These are phyloP conservation scores for Davidsoniella virescens DNA, from an alignment of 2,329 filamentous ascomycete genomes.

Conservation along the genomic window DNA sequence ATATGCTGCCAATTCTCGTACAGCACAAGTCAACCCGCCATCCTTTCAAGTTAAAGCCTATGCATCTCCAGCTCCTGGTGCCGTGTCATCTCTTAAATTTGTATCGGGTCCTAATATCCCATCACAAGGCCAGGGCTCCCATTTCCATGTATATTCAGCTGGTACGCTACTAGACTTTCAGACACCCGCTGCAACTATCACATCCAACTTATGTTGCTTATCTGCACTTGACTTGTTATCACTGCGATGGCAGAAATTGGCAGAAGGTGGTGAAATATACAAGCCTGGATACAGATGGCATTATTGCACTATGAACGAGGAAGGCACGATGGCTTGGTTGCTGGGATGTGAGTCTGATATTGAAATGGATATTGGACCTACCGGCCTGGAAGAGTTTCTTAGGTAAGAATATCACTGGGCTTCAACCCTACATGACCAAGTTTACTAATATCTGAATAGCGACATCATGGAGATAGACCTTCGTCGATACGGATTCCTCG, in stretches of 20 bases:
- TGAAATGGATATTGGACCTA: constrained; percentile 47
- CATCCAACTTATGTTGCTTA: constrained; percentile 73
- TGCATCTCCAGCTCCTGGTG: constrained; percentile 70
- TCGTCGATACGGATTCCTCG: constrained; percentile 76
- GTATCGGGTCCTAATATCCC: constrained; percentile 74
- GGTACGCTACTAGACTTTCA: constrained; percentile 87
- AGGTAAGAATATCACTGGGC: constrained; percentile 25
- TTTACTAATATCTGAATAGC: constrained; percentile 24
- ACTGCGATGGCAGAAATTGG: constrained; percentile 85
- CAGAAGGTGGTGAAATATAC: constrained; percentile 88
- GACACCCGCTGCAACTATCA: constrained; percentile 77
- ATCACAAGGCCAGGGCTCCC: constrained; percentile 74
- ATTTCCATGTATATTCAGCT: constrained; percentile 91
- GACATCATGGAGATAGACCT: constrained; percentile 91
- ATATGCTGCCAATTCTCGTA: constrained; percentile 52
- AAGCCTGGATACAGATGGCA: constrained; percentile 89
- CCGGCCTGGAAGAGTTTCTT: constrained; percentile 73
- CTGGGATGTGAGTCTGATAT: constrained; percentile 76
- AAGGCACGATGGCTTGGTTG: constrained; percentile 91
- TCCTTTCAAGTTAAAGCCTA: constrained; percentile 57
- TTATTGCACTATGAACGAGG: constrained; percentile 90
- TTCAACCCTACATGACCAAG: neutral
- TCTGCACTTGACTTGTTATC: constrained; percentile 77
- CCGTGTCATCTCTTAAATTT: constrained; percentile 82
- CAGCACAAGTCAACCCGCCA: constrained; percentile 48